phyloP scores from a whole-genome alignment of 1,284 basidiomycete species.

The Ustilago vetiveriae region DNA sequence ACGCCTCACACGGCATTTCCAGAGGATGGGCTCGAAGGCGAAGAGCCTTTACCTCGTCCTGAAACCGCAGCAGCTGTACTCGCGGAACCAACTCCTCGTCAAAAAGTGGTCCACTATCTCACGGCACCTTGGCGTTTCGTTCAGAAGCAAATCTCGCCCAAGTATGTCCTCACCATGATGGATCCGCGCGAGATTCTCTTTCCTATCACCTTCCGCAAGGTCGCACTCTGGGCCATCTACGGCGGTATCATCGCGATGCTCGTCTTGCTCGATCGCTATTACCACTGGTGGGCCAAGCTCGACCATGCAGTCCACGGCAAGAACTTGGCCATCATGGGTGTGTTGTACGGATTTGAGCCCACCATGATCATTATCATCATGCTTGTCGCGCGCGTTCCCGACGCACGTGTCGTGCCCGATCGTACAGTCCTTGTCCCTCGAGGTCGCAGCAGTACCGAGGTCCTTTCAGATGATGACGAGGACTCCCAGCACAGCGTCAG shows the following conservation, averaged over 20 bases:
- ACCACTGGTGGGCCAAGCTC: constrained; percentile 37
- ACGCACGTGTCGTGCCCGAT: constrained; percentile 24
- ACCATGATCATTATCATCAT: constrained; percentile 35
- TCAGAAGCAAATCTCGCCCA: constrained; percentile 19
- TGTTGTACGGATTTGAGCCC: constrained; percentile 39
- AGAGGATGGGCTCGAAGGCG: constrained; percentile 1
- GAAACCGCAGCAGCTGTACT: constrained; percentile 2
- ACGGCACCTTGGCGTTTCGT: constrained; percentile 14
- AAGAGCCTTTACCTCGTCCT: not conserved
- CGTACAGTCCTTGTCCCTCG: constrained; percentile 35
- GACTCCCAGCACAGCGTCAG: constrained; percentile 8
- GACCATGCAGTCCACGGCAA: constrained; percentile 34
- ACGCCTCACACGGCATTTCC: constrained; percentile 17
- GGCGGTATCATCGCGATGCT: constrained; percentile 26
- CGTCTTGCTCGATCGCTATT: constrained; percentile 31
- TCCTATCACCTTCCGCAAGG: constrained; percentile 25
- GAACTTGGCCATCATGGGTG: constrained; percentile 32
- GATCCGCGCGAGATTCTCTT: constrained; percentile 32
- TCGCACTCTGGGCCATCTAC: constrained; percentile 31
- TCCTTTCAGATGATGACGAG: constrained; percentile 5
- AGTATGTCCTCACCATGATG: constrained; percentile 28
- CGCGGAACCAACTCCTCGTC: constrained; percentile 1
- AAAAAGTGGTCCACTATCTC: constrained; percentile 9
- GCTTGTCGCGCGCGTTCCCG: constrained; percentile 24
- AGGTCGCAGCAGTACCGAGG: constrained; percentile 6